Percentiles rank a stretch among this genome's conserved stretches.
Evolutionary conservation across 2,329 filamentous ascomycete species (phyloP).

Genomic region (Colletotrichum sp.): DNA sequence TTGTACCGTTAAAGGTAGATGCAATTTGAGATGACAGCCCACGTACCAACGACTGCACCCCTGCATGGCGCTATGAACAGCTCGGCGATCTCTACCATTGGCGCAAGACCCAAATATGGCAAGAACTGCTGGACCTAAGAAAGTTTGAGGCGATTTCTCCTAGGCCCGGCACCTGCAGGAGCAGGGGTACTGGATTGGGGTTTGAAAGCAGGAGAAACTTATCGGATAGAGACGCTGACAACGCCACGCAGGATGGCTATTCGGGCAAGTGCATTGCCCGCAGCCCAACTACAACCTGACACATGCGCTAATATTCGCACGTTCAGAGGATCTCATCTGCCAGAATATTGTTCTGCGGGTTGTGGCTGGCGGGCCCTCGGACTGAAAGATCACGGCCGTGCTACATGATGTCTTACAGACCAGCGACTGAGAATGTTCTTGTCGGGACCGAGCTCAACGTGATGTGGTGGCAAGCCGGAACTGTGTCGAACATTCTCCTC

Average conservation of each 20-base stretch:
- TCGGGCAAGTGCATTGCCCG: neutral
- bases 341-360: neutral
- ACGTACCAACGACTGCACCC: neutral
- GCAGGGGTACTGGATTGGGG: neutral
- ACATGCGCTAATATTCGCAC: neutral
- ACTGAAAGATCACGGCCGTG: neutral
- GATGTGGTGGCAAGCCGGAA: neutral
- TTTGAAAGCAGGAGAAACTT: neutral
- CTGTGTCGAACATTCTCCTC: neutral
- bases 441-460: slow-evolving; percentile 1
- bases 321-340: neutral
- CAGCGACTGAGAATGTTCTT: neutral
- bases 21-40: neutral
- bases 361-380: neutral
- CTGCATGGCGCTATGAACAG: slow-evolving; percentile 2
- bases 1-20: neutral
- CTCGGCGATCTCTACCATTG: neutral
- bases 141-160: neutral
- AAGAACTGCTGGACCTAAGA: neutral
- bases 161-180: neutral
- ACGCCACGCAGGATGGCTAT: neutral
- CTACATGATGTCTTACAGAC: slow-evolving; percentile 4
- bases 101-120: neutral
- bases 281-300: neutral
- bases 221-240: neutral